A percentile compares a stretch with the other conserved stretches of the same genome.
Evolutionary conservation across 805 yeast species (phyloP).

Genomic region (Myxozyma sirexii): DNA sequence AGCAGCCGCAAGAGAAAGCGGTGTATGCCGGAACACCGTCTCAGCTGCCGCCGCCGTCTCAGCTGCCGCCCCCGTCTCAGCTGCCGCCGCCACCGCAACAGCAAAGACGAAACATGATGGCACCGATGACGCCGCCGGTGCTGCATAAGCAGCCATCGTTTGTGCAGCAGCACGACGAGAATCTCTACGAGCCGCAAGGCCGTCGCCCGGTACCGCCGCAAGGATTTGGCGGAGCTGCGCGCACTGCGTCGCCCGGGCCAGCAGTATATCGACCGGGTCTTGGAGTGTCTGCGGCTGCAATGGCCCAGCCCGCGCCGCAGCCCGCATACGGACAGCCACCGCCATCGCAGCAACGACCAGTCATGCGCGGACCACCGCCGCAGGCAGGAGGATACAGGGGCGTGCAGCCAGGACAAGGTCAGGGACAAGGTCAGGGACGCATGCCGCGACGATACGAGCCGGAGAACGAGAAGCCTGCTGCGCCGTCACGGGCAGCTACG

Average conservation of each 20-base stretch:
- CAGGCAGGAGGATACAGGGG: background rate
- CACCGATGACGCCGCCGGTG: conserved; percentile 3
- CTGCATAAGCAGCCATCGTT: background rate
- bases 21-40: background rate
- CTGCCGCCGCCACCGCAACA: conserved; percentile 6
- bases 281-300: background rate
- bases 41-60: conserved; percentile 2
- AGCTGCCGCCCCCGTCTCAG: background rate
- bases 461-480: background rate
- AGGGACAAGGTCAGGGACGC: background rate
- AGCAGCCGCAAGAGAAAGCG: background rate
- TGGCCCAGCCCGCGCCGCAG: background rate
- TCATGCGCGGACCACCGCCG: background rate
- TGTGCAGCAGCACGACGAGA: conserved; percentile 1
- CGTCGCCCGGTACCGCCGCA: conserved; percentile 8
- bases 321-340: background rate
- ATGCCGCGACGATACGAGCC: background rate
- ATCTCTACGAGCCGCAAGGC: background rate
- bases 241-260: conserved; percentile 8
- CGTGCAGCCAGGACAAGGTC: conserved; percentile 1
- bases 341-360: conserved; percentile 1
- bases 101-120: no score
- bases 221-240: background rate
- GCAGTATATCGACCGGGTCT: conserved; percentile 11
- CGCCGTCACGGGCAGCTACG: background rate